Percentiles rank a stretch among this genome's conserved stretches.
Conservation (phyloP, 2,329 filamentous ascomycete genomes). For the Stachybotrys elegans region DNA sequence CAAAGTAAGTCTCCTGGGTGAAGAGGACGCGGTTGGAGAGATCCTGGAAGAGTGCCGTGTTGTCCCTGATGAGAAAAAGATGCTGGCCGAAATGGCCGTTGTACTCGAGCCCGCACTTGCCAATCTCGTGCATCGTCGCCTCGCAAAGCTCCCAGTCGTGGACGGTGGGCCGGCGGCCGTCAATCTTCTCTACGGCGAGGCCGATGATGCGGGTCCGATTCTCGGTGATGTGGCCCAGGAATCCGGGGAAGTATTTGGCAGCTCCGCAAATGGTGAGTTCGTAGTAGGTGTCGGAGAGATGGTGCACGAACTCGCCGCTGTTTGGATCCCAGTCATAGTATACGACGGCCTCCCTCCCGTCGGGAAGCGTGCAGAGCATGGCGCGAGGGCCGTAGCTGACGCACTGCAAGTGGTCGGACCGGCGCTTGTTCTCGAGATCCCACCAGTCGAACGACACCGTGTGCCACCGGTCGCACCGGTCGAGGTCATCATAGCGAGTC, state of each 20-base stretch:
- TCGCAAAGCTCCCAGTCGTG: background rate
- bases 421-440: background rate
- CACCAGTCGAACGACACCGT: background rate
- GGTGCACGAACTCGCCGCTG: background rate
- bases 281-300: background rate
- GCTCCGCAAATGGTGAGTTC: background rate
- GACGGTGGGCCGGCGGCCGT: background rate
- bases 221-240: background rate
- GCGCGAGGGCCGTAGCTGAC: background rate
- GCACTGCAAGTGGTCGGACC: background rate
- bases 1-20: too few relatives aligned
- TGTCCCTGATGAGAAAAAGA: background rate
- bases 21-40: too few relatives aligned
- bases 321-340: slow-evolving; percentile 1
- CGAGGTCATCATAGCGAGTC: background rate
- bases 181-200: background rate
- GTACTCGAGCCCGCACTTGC: background rate
- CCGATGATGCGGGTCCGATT: slow-evolving; percentile 1
- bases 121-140: background rate
- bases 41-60: background rate
- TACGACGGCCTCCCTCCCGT: background rate
- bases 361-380: background rate
- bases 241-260: background rate
- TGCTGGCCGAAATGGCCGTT: background rate
- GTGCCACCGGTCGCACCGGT: background rate